These are phyloP conservation scores for Cyclotella baltica DNA, from an alignment of 108 stramenopile genomes.

Conservation along the genomic window DNA sequence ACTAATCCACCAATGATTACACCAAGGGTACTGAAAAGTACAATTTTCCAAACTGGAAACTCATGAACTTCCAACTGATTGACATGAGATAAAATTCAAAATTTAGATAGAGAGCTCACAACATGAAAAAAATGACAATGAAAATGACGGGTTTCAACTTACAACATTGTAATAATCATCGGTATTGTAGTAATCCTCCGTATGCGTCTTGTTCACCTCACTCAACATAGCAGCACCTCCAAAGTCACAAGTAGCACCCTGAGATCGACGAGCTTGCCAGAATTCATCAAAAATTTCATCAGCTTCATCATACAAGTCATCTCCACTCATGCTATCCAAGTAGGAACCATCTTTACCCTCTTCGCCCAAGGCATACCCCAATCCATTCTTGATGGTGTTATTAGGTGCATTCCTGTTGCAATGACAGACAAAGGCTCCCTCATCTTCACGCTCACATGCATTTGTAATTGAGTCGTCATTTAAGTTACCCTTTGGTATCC, in stretches of 20 bases:
- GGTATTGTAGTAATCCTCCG: constrained; percentile 55
- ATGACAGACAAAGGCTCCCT: constrained; percentile 62
- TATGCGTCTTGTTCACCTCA: constrained; percentile 57
- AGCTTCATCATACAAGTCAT: constrained; percentile 64
- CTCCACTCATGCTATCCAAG: constrained; percentile 54
- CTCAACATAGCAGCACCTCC: constrained; percentile 78
- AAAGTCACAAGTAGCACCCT: constrained; percentile 88
- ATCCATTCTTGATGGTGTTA: constrained; percentile 51
- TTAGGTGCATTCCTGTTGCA: constrained; percentile 63
- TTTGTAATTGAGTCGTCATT: constrained; percentile 62
- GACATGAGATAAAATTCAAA: too few species aligned
- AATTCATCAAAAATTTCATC: constrained; percentile 57
- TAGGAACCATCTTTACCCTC: constrained; percentile 38
- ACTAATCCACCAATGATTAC: constrained; percentile 46
- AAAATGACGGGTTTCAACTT: not conserved
- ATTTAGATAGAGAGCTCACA: too few species aligned
- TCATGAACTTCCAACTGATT: constrained; percentile 24
- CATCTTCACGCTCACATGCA: constrained; percentile 72
- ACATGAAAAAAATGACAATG: not conserved
- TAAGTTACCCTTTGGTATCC: constrained; percentile 80
- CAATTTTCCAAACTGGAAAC: constrained; percentile 39
- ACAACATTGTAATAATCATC: constrained; percentile 61
- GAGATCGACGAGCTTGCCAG: constrained; percentile 57
- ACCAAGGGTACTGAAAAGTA: constrained; percentile 51
- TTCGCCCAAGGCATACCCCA: constrained; percentile 56